Percentiles rank a stretch among this genome's conserved stretches.
Conservation (phyloP, 2,329 filamentous ascomycete genomes). For the Curvularia sp. region DNA sequence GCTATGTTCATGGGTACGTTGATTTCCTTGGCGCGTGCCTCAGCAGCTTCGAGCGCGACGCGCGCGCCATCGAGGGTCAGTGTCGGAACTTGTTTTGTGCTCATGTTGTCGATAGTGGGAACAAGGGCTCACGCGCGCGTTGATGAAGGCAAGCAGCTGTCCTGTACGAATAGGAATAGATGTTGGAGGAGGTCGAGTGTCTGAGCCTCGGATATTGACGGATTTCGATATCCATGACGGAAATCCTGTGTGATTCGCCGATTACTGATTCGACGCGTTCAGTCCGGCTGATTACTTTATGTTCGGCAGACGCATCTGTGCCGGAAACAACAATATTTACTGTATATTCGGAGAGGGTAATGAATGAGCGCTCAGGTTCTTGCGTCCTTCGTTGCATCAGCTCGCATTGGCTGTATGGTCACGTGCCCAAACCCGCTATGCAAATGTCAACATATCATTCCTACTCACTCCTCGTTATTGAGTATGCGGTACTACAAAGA, state of each 20-base stretch:
- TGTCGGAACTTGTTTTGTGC: constrained; percentile 39
- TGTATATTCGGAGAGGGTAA: background rate
- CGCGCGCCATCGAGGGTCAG: constrained; percentile 49
- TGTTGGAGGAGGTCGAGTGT: background rate
- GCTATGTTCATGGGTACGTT: constrained; percentile 59
- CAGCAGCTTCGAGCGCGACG: constrained; percentile 46
- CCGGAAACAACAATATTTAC: background rate
- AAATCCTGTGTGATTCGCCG: background rate
- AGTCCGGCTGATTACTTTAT: background rate
- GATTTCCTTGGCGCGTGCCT: constrained; percentile 47
- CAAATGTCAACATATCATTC: background rate
- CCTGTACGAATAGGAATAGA: background rate
- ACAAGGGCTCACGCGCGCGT: background rate
- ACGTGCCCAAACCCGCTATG: background rate
- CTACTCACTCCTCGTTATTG: background rate
- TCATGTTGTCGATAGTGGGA: constrained; percentile 31
- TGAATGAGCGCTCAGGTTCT: background rate
- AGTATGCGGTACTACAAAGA: background rate
- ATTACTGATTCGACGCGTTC: background rate
- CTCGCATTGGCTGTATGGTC: background rate
- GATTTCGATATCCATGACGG: background rate
- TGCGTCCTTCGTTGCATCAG: background rate
- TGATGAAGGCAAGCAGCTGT: background rate
- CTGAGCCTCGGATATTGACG: constrained; percentile 11
- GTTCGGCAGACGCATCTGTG: background rate